Base-by-base conservation (phyloP, 169 alveolate genomes). In the Babesia bovis region DNA sequence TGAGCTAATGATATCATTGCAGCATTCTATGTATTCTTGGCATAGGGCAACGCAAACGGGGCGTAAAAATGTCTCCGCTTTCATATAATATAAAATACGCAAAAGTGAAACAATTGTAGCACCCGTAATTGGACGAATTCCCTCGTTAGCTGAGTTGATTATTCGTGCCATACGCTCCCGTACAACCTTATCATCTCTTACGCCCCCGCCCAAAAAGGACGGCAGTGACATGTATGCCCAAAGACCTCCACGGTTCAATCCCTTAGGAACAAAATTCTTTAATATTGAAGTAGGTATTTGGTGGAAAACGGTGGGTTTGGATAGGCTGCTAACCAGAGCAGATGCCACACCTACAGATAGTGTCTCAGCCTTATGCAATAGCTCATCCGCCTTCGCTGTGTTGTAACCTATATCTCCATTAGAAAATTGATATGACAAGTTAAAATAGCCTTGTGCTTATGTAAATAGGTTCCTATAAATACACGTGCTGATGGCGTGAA, bases 211-310 rank as follows among this genome's bases (percentile, higher is more conserved):
- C 52, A 78, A 35, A 21, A 78, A 60, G 23, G 44, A 41, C 15
- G 87, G 87, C 19, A 45, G 47, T 23, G 74, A 68, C 67, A 59
- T 51, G 67, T 67, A 78, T 38, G 87, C 87, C 87, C 87, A 78
- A 13, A 47, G 17, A 17, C 87, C 87, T 13, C 87, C 87, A 32
- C 75, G 72, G 60, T 78, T 56, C 57, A 78, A 28, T n/a, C 53
- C 33, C 59, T 36, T 60, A 12, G 61, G 41, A 2, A 78, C 25
- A 38, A n/a, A 68, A 28, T 42, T 30, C 41, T 78, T 78, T 61
- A 78, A 19, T 28, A 70, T 57, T 10, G 75, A 23, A 13, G 61
- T 26, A 17, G 87, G 77, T 28, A 78, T 53, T 53, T 61, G 61
- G 41, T 57, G 6, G 7, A 55, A 47, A 10, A 15, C 17, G 13